Conservation (phyloP, 176 grass and related monocot genomes). For the Oryza rufipogon region DNA sequence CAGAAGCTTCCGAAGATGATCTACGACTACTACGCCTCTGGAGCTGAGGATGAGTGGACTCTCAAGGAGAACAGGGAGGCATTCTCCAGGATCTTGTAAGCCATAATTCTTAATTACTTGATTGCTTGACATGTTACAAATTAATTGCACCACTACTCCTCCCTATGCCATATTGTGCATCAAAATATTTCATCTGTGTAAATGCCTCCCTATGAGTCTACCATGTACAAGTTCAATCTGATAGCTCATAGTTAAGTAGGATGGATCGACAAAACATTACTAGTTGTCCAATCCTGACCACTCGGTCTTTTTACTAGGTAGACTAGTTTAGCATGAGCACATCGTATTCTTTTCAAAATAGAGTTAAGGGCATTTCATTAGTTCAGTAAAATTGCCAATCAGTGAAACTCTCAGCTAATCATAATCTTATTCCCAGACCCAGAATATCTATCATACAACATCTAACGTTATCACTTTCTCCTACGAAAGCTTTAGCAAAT, state of each 20-base stretch:
- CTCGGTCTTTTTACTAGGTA: not conserved
- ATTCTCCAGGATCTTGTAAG: conserved; percentile 90
- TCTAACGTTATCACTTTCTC: not conserved
- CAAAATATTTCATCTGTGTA: not conserved
- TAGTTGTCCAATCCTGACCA: not conserved
- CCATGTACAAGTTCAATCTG: not conserved
- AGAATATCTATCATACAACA: not conserved
- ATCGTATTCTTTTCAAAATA: not conserved
- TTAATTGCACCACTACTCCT: not conserved
- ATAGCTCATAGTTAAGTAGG: not conserved
- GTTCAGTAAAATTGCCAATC: not conserved
- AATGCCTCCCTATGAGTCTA: not conserved
- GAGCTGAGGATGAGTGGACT: conserved; percentile 90
- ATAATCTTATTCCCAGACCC: not conserved
- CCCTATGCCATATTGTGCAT: not conserved
- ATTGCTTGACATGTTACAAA: not conserved
- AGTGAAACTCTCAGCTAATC: not conserved
- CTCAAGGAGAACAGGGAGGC: conserved; percentile 88
- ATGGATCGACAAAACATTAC: not conserved
- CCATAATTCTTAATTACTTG: not conserved
- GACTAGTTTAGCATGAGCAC: not conserved
- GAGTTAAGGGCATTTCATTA: not conserved
- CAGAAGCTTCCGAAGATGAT: conserved; percentile 79
- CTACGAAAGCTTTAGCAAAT: not conserved
- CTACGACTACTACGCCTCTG: conserved; percentile 86